Conservation (phyloP, 306 rosid species). For the Sechiopsis laciniata region DNA sequence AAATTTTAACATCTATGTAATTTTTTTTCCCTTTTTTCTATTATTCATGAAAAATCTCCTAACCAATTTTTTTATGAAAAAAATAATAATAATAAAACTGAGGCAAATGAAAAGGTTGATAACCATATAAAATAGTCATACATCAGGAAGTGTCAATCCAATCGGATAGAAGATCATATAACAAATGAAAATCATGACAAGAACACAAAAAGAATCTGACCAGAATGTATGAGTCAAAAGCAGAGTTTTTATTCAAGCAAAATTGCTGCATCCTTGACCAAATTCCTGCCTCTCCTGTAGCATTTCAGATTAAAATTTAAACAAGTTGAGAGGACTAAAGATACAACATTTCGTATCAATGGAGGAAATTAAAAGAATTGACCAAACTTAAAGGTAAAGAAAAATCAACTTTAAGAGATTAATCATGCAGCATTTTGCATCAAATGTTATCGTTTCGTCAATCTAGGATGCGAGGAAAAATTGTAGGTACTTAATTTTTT, state of each 20-base stretch:
- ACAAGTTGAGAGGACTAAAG: not conserved
- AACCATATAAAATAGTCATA: too few relatives aligned
- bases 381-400: not conserved
- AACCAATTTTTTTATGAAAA: too few relatives aligned
- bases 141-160: too few relatives aligned
- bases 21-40: too few relatives aligned
- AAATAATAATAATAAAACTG: too few relatives aligned
- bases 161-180: too few relatives aligned
- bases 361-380: not conserved
- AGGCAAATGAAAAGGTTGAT: too few relatives aligned
- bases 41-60: too few relatives aligned
- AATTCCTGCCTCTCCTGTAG: not conserved
- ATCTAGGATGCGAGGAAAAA: not conserved
- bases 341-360: not conserved
- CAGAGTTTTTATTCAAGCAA: not conserved
- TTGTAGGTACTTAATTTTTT: not conserved
- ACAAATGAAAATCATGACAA: not conserved
- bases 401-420: not conserved
- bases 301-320: slow-evolving; percentile 2
- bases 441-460: not conserved
- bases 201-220: not conserved
- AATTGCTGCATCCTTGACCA: not conserved
- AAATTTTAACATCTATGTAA: too few relatives aligned
- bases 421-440: not conserved
- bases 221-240: not conserved